Evolutionary conservation across 1,284 basidiomycete genomes (phyloP).

Genomic region (Phlebopus sp.): DNA sequence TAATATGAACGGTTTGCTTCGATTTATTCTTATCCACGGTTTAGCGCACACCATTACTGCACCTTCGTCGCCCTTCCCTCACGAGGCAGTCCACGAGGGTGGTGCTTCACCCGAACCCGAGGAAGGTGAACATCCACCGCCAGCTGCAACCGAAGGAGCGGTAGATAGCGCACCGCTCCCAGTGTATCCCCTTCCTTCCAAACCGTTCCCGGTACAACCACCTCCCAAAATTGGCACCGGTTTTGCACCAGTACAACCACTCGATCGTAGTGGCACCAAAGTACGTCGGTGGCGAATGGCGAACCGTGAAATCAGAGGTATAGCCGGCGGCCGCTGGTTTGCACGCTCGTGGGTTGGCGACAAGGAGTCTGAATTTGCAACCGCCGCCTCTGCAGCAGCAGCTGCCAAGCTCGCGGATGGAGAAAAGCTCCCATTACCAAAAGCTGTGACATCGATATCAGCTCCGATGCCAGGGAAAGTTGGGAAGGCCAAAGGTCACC

Average conservation of each 20-base stretch:
- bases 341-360: conserved; percentile 73
- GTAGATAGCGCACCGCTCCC: conserved; percentile 61
- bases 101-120: conserved; percentile 26
- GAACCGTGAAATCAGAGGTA: conserved; percentile 71
- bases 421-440: conserved; percentile 32
- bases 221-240: conserved; percentile 71
- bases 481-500: conserved; percentile 40
- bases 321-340: conserved; percentile 78
- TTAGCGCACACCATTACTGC: conserved; percentile 42
- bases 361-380: conserved; percentile 64
- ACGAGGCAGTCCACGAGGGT: conserved; percentile 18
- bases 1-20: background rate
- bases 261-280: conserved; percentile 59
- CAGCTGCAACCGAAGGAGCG: conserved; percentile 43
- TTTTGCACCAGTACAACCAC: conserved; percentile 59
- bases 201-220: conserved; percentile 75
- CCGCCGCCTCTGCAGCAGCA: conserved; percentile 26
- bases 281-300: conserved; percentile 70
- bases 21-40: conserved; percentile 5
- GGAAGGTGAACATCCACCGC: conserved; percentile 25
- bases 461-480: conserved; percentile 36
- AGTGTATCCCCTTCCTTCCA: conserved; percentile 70
- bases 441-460: conserved; percentile 39
- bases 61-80: conserved; percentile 43
- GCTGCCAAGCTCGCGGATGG: conserved; percentile 30